Percentiles rank a stretch among this genome's conserved stretches.
These are phyloP conservation scores for Pugionium cornutum DNA, from an alignment of 345 rosid species.

Conservation along the genomic window DNA sequence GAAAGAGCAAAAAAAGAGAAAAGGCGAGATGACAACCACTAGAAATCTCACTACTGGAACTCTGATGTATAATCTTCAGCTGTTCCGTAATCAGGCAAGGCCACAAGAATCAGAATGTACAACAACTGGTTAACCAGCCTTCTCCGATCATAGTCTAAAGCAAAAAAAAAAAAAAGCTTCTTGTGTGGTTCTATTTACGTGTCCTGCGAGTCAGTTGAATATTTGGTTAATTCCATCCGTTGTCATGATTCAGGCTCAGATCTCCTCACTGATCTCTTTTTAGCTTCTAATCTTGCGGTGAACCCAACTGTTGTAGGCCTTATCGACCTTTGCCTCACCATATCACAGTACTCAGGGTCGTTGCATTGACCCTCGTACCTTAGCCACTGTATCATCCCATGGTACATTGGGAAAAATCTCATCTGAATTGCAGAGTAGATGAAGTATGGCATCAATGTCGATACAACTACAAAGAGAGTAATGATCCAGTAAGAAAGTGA, in stretches of 20 bases:
- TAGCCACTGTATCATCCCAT: conserved; percentile 76
- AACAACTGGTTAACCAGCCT: conserved; percentile 18
- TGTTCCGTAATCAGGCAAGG: conserved; percentile 24
- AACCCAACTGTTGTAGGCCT: conserved; percentile 68
- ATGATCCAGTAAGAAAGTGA: conserved; percentile 77
- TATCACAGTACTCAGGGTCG: conserved; percentile 55
- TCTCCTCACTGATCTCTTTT: conserved; percentile 54
- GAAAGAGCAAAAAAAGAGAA: conserved; percentile 27
- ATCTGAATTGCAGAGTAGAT: conserved; percentile 60
- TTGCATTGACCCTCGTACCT: conserved; percentile 60
- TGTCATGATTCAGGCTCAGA: conserved; percentile 29
- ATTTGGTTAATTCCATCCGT: background rate
- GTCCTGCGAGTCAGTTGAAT: conserved; percentile 27
- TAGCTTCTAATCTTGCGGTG: conserved; percentile 82
- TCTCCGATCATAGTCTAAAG: conserved; percentile 18
- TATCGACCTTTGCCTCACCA: conserved; percentile 72
- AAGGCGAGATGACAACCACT: background rate
- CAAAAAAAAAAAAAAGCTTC: conserved; percentile 22
- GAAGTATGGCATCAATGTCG: conserved; percentile 70
- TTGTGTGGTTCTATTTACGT: conserved; percentile 30
- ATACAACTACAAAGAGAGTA: conserved; percentile 50
- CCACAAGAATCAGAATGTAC: conserved; percentile 37
- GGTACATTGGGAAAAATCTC: conserved; percentile 91
- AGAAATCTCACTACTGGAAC: conserved; percentile 23
- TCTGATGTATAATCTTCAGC: conserved; percentile 32